These are phyloP conservation scores for Globisporangium parvum DNA, from an alignment of 352 stramenopile species.

Conservation along the genomic window DNA sequence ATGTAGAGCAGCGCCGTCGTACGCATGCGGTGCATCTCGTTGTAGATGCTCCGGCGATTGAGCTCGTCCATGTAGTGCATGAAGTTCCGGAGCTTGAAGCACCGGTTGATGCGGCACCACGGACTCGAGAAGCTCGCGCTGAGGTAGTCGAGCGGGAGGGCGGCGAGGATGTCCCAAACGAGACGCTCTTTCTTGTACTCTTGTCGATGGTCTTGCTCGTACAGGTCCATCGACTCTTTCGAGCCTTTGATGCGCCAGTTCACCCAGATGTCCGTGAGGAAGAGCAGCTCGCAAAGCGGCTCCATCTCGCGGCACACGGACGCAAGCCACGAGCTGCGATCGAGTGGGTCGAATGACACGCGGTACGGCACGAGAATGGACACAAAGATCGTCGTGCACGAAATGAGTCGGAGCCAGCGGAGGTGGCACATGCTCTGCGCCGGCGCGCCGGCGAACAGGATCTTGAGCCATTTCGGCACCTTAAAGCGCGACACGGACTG, in stretches of 20 bases:
- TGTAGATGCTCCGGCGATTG: constrained; percentile 44
- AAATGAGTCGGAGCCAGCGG: constrained; percentile 42
- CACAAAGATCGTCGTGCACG: constrained; percentile 42
- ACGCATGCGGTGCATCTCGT: constrained; percentile 43
- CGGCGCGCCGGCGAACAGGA: constrained; percentile 30
- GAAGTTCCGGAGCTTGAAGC: constrained; percentile 45
- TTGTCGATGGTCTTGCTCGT: constrained; percentile 48
- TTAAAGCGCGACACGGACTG: background rate
- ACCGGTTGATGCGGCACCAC: constrained; percentile 49
- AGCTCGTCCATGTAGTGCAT: constrained; percentile 58
- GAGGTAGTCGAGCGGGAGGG: constrained; percentile 48
- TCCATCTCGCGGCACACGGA: constrained; percentile 27
- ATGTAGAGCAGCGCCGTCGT: constrained; percentile 51
- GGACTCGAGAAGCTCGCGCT: constrained; percentile 14
- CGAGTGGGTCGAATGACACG: constrained; percentile 44
- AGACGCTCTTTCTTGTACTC: constrained; percentile 50
- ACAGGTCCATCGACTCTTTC: constrained; percentile 50
- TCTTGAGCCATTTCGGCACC: constrained; percentile 15
- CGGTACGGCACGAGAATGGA: constrained; percentile 43
- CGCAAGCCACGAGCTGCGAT: constrained; percentile 32
- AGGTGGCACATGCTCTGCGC: constrained; percentile 52
- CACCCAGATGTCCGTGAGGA: constrained; percentile 53
- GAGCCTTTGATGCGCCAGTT: constrained; percentile 38
- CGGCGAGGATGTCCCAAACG: constrained; percentile 30
- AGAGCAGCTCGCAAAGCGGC: constrained; percentile 33